phyloP scores from a whole-genome alignment of 1,284 basidiomycete genomes.

The Trichosporon asahii region DNA sequence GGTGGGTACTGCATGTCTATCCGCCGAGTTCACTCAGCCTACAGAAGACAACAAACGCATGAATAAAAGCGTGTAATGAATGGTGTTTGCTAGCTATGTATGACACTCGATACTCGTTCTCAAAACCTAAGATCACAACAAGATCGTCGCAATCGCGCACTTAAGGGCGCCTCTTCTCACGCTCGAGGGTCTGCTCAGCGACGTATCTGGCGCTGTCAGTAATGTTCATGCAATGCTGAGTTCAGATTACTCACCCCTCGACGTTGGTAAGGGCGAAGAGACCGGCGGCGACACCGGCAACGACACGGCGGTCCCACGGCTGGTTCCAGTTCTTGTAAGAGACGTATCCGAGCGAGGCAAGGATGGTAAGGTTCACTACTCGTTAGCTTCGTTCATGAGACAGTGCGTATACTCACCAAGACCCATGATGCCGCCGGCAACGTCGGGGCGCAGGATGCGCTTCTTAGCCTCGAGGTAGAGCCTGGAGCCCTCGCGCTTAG shows the following conservation, averaged over 20 bases:
- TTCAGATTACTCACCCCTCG: constrained; percentile 60
- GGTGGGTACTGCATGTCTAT: constrained; percentile 3
- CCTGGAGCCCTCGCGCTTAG: constrained; percentile 62
- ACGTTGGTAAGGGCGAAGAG: constrained; percentile 64
- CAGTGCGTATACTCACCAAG: constrained; percentile 54
- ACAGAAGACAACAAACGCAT: not conserved
- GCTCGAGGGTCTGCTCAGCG: not conserved
- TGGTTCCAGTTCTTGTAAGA: constrained; percentile 66
- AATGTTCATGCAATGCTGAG: not conserved
- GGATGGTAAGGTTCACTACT: constrained; percentile 65
- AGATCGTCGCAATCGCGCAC: not conserved
- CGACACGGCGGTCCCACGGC: constrained; percentile 67
- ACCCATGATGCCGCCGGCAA: constrained; percentile 67
- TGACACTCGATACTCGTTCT: not conserved
- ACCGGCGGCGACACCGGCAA: constrained; percentile 64
- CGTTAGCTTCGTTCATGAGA: constrained; percentile 1
- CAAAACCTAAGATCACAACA: not conserved
- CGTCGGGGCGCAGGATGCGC: constrained; percentile 64
- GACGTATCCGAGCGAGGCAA: constrained; percentile 66
- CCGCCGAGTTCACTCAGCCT: not conserved
- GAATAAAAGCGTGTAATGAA: constrained; percentile 13
- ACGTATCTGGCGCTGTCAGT: not conserved
- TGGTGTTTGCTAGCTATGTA: not conserved
- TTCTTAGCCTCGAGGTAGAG: constrained; percentile 62
- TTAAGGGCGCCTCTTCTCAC: constrained; percentile 15